Evolutionary conservation across 1,139 yeast genomes (phyloP).

Genomic region (Schizosaccharomyces versatilis): DNA sequence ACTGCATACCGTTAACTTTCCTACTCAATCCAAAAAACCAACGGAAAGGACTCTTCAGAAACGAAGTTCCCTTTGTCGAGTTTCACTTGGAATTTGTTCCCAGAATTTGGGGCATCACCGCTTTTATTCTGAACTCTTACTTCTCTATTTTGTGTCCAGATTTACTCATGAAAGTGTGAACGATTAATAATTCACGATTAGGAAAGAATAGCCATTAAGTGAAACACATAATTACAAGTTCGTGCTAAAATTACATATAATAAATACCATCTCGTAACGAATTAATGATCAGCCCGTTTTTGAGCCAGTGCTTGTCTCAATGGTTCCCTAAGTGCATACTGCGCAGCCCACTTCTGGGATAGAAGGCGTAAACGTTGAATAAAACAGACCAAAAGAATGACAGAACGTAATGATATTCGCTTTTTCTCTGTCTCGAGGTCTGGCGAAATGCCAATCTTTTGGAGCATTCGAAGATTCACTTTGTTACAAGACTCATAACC

Average conservation of each 20-base stretch:
- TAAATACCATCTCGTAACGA: no score
- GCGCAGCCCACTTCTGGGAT: no score
- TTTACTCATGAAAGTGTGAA: not conserved
- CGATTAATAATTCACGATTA: no score
- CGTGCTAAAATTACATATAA: no score
- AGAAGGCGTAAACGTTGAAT: not conserved
- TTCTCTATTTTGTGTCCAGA: not conserved
- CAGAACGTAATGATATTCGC: constrained; percentile 11
- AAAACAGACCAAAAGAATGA: constrained; percentile 7
- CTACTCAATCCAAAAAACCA: constrained; percentile 1
- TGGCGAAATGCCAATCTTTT: constrained; percentile 14
- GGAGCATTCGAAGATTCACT: constrained; percentile 13
- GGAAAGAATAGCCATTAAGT: no score
- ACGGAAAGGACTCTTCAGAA: not conserved
- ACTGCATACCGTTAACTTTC: not conserved
- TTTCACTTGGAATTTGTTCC: not conserved
- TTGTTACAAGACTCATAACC: constrained; percentile 14
- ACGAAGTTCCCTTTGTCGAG: not conserved
- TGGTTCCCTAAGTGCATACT: no score
- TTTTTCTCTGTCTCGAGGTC: constrained; percentile 8
- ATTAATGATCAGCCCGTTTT: no score
- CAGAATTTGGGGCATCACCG: not conserved
- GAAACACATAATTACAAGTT: no score
- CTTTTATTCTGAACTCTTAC: not conserved
- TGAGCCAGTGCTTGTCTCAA: no score